Percentiles rank a stretch among this genome's conserved stretches.
Conservation (phyloP, 2,329 filamentous ascomycete species). For the Kalmusia sp. region DNA sequence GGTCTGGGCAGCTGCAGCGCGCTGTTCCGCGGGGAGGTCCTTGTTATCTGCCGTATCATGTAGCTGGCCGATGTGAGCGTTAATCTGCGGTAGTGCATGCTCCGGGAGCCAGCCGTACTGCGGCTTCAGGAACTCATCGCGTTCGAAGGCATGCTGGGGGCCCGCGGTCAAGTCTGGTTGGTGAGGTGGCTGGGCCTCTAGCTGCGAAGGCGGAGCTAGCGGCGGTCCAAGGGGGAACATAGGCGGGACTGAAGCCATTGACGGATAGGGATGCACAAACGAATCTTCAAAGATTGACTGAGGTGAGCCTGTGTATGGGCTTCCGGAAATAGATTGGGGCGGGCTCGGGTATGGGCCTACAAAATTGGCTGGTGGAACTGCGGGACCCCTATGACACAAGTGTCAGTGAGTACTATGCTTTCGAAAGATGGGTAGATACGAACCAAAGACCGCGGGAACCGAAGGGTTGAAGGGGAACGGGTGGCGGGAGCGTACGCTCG, state of each 20-base stretch:
- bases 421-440: too few species aligned
- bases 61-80: neutral
- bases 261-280: too few species aligned
- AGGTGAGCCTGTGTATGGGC: too few species aligned
- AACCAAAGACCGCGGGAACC: too few species aligned
- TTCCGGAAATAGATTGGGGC: too few species aligned
- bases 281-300: too few species aligned
- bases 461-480: too few species aligned
- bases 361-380: too few species aligned
- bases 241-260: neutral
- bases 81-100: neutral
- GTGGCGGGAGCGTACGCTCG: neutral
- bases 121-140: neutral
- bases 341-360: too few species aligned
- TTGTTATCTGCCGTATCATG: neutral
- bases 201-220: neutral
- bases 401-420: neutral
- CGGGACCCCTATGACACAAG: too few species aligned
- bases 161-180: neutral
- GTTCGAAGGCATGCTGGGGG: neutral
- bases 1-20: neutral
- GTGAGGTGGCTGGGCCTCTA: neutral
- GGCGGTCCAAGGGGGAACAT: too few species aligned
- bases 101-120: neutral
- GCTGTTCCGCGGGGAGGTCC: neutral